Evolutionary conservation across 805 yeast genomes (phyloP).

Genomic region (Kuraishia piskuri): DNA sequence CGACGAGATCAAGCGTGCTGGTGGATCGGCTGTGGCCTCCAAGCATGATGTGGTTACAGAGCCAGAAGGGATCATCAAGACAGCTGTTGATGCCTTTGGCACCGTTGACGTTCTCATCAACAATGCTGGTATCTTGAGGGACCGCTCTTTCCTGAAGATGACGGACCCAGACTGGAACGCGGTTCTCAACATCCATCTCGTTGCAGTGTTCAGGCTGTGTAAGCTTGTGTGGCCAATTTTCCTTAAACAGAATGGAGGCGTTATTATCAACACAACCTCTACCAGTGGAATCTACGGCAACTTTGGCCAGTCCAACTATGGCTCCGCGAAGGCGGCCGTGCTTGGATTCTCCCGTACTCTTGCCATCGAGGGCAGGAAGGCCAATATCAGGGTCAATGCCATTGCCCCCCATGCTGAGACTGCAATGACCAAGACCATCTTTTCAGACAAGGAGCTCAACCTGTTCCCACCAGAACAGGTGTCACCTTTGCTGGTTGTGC

Average conservation of each 20-base stretch:
- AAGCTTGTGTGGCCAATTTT: slow-evolving; percentile 93
- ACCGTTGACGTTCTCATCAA: slow-evolving; percentile 78
- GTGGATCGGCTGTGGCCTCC: slow-evolving; percentile 73
- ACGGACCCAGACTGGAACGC: slow-evolving; percentile 74
- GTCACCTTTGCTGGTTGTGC: slow-evolving; percentile 78
- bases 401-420: slow-evolving; percentile 98
- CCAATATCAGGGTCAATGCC: slow-evolving; percentile 66
- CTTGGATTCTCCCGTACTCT: slow-evolving; percentile 78
- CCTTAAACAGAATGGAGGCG: slow-evolving; percentile 68
- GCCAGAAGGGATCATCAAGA: slow-evolving; percentile 66
- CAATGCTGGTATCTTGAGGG: slow-evolving; percentile 93
- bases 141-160: slow-evolving; percentile 81
- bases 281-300: slow-evolving; percentile 97
- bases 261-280: slow-evolving; percentile 82
- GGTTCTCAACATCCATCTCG: slow-evolving; percentile 73
- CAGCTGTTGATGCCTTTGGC: slow-evolving; percentile 72
- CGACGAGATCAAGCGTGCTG: slow-evolving; percentile 59
- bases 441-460: slow-evolving; percentile 72
- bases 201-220: slow-evolving; percentile 73
- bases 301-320: slow-evolving; percentile 95
- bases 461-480: slow-evolving; percentile 82
- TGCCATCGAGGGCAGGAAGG: slow-evolving; percentile 84
- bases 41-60: slow-evolving; percentile 73
- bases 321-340: slow-evolving; percentile 88
- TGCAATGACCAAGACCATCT: slow-evolving; percentile 88